Base-by-base conservation (phyloP, 176 grass and related monocot species). In the Oryza officinalis region DNA sequence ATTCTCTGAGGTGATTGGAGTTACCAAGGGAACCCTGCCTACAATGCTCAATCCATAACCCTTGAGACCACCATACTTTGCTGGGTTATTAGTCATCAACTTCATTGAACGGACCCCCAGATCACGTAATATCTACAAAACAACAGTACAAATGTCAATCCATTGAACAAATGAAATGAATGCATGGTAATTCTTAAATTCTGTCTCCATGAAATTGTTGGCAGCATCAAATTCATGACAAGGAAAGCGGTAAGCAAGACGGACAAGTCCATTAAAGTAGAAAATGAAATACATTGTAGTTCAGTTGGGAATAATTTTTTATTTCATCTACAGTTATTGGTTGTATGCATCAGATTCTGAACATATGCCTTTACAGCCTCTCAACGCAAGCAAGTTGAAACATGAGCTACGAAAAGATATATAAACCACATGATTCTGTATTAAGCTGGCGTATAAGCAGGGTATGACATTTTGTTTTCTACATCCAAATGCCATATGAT, bases 1-100 rank as follows among this genome's bases (percentile, higher is more conserved):
- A 46, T 97, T 97, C 86, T 97, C 94, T 12, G 69, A 87, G 33
- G 92, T 97, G 43, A 97, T 97, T 75, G 90, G 94, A 13, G 94
- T 97, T 57, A 97, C 74, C 76, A 97, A 76, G 46, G 94, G 90
- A 69, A 97, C 92, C 74, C 91, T 91, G 69, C 94, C 89, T 2
- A 72, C 87, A 59, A 97, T 84, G 78, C 94, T 97, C 81, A 97
- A 33, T n/a, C 94, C 94, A 3, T 97, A 92, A 33, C 94, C 92
- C 78, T 97, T 94, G 2, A 97, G 87, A 72, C 94, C 94, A 31
- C 77, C 35, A 74, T 97, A 97, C 75, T 97, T 97, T 66, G 94
- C 83, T 17, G 94, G 94, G 66, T 97, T 97, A 63, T 97, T 97
- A 7, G 94, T 97, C 94, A 97, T 94, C 27, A 97, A 18, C 74